phyloP scores from a whole-genome alignment of 148 eudicot species.

The Rhododendron vialii region DNA sequence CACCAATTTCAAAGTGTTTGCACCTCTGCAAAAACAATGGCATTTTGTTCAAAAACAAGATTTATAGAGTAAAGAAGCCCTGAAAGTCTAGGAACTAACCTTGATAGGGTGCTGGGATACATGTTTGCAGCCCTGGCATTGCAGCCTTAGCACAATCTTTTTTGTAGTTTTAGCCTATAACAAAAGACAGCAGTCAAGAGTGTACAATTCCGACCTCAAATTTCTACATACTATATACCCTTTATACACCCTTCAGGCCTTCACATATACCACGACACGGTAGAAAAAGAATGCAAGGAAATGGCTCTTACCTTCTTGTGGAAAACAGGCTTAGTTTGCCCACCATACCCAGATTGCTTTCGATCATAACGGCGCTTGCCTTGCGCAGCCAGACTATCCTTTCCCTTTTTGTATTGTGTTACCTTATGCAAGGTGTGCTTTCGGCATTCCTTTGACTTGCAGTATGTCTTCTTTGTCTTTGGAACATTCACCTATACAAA shows the following conservation, averaged over 20 bases:
- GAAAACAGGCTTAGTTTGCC: slow-evolving; percentile 82
- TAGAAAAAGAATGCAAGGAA: neutral
- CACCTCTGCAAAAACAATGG: slow-evolving; percentile 23
- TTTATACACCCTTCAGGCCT: neutral
- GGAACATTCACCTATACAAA: slow-evolving; percentile 69
- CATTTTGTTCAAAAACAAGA: neutral
- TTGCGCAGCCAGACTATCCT: slow-evolving; percentile 78
- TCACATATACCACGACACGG: neutral
- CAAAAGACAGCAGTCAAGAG: neutral
- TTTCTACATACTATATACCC: neutral
- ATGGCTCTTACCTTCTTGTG: slow-evolving; percentile 61
- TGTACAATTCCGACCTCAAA: neutral
- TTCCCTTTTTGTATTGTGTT: slow-evolving; percentile 84
- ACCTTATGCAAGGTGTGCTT: slow-evolving; percentile 83
- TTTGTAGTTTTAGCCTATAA: slow-evolving; percentile 47
- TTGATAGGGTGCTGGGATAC: slow-evolving; percentile 51
- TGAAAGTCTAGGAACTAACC: slow-evolving; percentile 17
- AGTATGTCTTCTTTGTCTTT: slow-evolving; percentile 77
- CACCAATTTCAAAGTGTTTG: slow-evolving; percentile 7
- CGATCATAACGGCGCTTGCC: slow-evolving; percentile 83
- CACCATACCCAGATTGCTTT: slow-evolving; percentile 80
- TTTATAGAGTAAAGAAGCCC: neutral
- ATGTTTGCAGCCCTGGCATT: slow-evolving; percentile 57
- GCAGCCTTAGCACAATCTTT: slow-evolving; percentile 58
- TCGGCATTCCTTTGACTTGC: slow-evolving; percentile 76